Conservation (phyloP, 352 stramenopile species). For the Thalassiosira hispida region DNA sequence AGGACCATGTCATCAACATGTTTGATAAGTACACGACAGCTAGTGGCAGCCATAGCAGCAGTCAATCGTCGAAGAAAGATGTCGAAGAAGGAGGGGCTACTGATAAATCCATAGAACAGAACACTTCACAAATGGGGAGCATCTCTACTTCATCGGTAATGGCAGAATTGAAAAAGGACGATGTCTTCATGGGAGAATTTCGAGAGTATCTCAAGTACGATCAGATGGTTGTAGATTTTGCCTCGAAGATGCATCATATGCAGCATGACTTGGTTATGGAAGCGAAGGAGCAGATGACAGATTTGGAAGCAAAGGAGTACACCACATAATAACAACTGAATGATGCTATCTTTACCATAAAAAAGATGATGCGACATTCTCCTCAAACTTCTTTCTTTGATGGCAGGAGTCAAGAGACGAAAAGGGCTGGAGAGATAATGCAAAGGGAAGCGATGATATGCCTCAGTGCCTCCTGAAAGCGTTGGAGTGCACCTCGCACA, state of each 20-base stretch:
- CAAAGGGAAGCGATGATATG: too few relatives aligned
- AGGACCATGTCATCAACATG: conserved; percentile 10
- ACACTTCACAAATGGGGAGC: not conserved
- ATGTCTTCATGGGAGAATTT: conserved; percentile 46
- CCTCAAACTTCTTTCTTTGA: too few relatives aligned
- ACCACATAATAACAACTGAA: too few relatives aligned
- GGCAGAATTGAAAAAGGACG: conserved; percentile 53
- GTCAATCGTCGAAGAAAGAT: conserved; percentile 3
- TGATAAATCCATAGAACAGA: not conserved
- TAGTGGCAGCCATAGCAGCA: too few relatives aligned
- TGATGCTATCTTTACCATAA: too few relatives aligned
- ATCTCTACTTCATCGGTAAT: conserved; percentile 52
- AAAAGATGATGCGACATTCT: too few relatives aligned
- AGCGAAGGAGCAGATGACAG: too few relatives aligned
- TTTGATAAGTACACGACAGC: conserved; percentile 16
- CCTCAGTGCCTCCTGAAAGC: too few relatives aligned
- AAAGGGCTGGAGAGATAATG: too few relatives aligned
- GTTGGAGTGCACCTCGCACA: too few relatives aligned
- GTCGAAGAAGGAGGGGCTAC: not conserved
- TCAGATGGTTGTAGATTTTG: conserved; percentile 62
- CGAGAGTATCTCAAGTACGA: conserved; percentile 59
- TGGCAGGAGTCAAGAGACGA: too few relatives aligned
- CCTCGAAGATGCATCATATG: conserved; percentile 50
- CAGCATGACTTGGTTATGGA: conserved; percentile 44
- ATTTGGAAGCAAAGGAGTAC: too few relatives aligned